Evolutionary conservation across 352 stramenopile species (phyloP), one percentile per base, ranked within the genome.

Genomic region (Phytophthora citricola): DNA sequence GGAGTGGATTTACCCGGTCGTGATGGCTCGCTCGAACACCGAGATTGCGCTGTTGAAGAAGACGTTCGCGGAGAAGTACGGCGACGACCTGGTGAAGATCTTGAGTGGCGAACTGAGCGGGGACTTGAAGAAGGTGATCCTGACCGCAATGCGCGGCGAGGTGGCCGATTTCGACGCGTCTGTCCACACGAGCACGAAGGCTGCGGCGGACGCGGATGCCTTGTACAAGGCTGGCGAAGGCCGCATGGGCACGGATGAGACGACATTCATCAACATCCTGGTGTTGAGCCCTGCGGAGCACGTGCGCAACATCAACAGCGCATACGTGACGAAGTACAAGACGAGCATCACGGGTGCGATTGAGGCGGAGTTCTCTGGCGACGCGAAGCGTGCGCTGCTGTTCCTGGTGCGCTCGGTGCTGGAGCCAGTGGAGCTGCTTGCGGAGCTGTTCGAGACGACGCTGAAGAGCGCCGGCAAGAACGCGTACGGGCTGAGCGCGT

Each of bases 191-290:
- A 50, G 59, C 27, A 54, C 64, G 41, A 84, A 87, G 69, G 79
- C 78, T 14, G 68, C 76, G 38, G 58, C 63, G 17, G 68, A 89
- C 40, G 82, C 79, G 3, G 76, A 79, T 31, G 70, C 48, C 7
- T 67, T 90, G 15, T 89, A 91, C 79, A 79, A 81, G 41, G 79
- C 81, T 15, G 81, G 81, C 59, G 75, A 91, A 69, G 79, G 79
- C 61, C 71, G 70, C 44, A 76, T 79, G 31, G 81, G 81, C 26
- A 91, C 81, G 51, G 79, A 91, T 50, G 79, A 85, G 59, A 66
- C 17, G 17, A 20, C 17, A 20, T 20, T 20, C 17, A 20, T 20
- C 17, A 20, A 20, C 17, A 20, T 20, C 17, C 17, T 20, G 17
- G 17, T 20, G 17, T 20, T 20, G 17, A 20, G 17, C 17, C 17